Conservation (phyloP, 2,329 filamentous ascomycete genomes). For the Alternaria alternata region DNA sequence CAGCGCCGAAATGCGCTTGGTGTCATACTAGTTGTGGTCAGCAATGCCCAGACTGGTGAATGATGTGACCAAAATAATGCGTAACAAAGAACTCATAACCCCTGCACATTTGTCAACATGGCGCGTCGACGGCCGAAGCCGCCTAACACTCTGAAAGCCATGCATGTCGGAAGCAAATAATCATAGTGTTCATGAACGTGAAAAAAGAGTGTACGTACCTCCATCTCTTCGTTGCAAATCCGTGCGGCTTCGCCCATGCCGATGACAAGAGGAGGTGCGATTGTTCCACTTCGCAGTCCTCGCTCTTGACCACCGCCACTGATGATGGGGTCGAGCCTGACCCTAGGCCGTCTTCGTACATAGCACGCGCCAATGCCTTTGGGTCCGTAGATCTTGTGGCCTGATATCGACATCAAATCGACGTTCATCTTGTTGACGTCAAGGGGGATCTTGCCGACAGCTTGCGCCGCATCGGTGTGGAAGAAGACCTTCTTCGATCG, state of each 20-base stretch:
- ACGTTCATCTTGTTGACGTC: slow-evolving; percentile 98
- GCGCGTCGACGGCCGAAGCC: slow-evolving; percentile 44
- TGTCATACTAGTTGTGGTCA: slow-evolving; percentile 75
- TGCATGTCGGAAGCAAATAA: slow-evolving; percentile 86
- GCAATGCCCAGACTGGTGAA: slow-evolving; percentile 7
- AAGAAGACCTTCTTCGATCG: slow-evolving; percentile 94
- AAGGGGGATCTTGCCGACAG: slow-evolving; percentile 96
- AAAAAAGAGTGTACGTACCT: slow-evolving; percentile 68
- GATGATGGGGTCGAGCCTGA: slow-evolving; percentile 95
- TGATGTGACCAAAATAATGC: neutral
- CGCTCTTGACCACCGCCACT: slow-evolving; percentile 95
- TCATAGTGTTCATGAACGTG: slow-evolving; percentile 61
- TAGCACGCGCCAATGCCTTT: slow-evolving; percentile 98
- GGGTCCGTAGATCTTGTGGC: slow-evolving; percentile 97
- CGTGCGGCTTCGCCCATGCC: slow-evolving; percentile 96
- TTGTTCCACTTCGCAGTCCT: slow-evolving; percentile 90
- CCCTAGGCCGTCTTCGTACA: slow-evolving; percentile 88
- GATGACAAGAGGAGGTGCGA: slow-evolving; percentile 86
- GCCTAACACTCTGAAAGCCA: slow-evolving; percentile 77
- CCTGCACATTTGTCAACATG: slow-evolving; percentile 68
- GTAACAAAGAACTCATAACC: slow-evolving; percentile 63
- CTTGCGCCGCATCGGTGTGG: slow-evolving; percentile 95
- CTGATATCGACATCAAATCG: slow-evolving; percentile 98
- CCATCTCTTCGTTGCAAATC: slow-evolving; percentile 87
- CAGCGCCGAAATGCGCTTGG: slow-evolving; percentile 80